These are phyloP conservation scores for Usnea hakonensis DNA, from an alignment of 495 filamentous ascomycete species.

Conservation along the genomic window DNA sequence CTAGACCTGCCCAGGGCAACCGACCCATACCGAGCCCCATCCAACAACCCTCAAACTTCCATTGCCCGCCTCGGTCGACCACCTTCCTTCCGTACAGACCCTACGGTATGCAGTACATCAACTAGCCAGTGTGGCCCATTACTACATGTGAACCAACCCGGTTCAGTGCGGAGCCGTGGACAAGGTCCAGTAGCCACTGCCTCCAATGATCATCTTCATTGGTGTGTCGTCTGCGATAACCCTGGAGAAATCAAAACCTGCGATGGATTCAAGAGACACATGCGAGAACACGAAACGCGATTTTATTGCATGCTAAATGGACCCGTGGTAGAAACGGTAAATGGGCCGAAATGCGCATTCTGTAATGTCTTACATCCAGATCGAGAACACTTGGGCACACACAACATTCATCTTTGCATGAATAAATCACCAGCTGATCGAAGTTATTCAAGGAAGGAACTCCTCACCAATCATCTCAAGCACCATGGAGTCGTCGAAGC, in stretches of 20 bases:
- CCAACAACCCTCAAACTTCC: too few relatives aligned
- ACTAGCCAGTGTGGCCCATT: not conserved
- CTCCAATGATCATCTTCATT: not conserved
- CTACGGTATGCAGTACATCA: not conserved
- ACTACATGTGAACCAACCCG: not conserved
- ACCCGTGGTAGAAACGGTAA: not conserved
- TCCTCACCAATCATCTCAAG: not conserved
- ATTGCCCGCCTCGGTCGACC: not conserved
- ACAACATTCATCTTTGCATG: not conserved
- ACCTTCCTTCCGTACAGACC: not conserved
- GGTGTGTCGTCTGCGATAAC: not conserved
- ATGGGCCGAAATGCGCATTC: not conserved
- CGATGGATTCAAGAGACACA: slow-evolving; percentile 8
- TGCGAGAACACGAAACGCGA: slow-evolving; percentile 4
- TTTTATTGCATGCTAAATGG: not conserved
- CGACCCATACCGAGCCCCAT: too few relatives aligned
- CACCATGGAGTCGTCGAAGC: not conserved
- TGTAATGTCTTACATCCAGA: not conserved
- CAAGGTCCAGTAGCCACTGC: not conserved
- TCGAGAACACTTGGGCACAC: not conserved
- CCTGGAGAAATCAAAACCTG: not conserved
- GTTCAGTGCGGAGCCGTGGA: not conserved
- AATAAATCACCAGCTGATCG: not conserved
- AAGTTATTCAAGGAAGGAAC: not conserved
- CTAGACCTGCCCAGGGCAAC: too few relatives aligned